Evolutionary conservation across 2,329 filamentous ascomycete genomes (phyloP).

Genomic region (Sarocladiaceae sp.): DNA sequence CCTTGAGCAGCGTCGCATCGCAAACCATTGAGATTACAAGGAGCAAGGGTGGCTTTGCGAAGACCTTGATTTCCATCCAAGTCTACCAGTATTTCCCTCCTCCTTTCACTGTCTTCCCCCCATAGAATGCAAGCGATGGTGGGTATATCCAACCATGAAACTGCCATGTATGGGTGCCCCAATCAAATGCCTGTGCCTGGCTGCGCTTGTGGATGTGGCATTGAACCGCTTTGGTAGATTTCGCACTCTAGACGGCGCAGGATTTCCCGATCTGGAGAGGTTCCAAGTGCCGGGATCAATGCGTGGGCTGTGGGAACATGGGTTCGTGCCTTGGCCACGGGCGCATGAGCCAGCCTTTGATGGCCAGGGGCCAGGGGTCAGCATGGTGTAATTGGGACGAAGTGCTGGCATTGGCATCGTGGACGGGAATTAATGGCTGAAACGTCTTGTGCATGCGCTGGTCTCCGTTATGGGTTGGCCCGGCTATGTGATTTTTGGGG

Average conservation of each 20-base stretch:
- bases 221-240: background rate
- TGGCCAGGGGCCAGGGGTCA: background rate
- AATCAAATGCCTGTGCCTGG: background rate
- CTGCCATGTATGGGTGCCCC: background rate
- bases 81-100: background rate
- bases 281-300: constrained; percentile 9
- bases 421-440: background rate
- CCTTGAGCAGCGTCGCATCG: background rate
- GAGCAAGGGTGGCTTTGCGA: background rate
- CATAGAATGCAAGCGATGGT: too few species aligned
- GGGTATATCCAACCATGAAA: background rate
- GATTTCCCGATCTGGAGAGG: background rate
- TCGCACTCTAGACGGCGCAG: background rate
- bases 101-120: background rate
- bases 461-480: background rate
- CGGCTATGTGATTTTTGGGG: too few species aligned
- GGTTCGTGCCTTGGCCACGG: constrained; percentile 9
- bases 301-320: background rate
- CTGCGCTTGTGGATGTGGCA: background rate
- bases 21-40: constrained; percentile 1
- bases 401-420: background rate
- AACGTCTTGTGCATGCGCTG: background rate
- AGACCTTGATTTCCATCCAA: background rate
- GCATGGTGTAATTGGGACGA: background rate
- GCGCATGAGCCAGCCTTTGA: background rate